These are phyloP conservation scores for Tricholoma bakamatsutake DNA, from an alignment of 768 basidiomycete species.

Conservation along the genomic window DNA sequence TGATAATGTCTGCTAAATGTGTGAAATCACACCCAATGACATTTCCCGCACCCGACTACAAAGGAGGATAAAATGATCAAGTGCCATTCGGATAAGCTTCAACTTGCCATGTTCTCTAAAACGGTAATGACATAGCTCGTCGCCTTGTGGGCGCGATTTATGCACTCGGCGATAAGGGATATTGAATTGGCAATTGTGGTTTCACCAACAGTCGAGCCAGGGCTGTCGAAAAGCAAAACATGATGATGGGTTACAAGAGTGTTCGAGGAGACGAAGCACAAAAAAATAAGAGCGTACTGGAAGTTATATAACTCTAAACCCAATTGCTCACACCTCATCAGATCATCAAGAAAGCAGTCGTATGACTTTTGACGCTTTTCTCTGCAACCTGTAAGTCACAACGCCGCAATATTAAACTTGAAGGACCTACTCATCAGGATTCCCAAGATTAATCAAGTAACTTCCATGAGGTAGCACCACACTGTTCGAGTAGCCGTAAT, in stretches of 20 bases:
- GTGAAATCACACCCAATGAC: conserved; percentile 68
- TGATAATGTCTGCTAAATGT: conserved; percentile 66
- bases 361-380: conserved; percentile 67
- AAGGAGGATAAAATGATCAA: not conserved
- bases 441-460: conserved; percentile 82
- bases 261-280: not conserved
- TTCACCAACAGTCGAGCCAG: conserved; percentile 77
- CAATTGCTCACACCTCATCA: conserved; percentile 70
- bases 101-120: conserved; percentile 75
- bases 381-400: conserved; percentile 23
- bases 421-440: conserved; percentile 59
- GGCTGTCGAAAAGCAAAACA: conserved; percentile 29
- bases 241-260: not conserved
- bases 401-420: not conserved
- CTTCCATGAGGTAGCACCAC: conserved; percentile 79
- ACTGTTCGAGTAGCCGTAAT: conserved; percentile 54
- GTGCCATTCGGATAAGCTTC: not conserved
- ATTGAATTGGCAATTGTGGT: conserved; percentile 57
- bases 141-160: conserved; percentile 66
- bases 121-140: conserved; percentile 57
- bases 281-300: conserved; percentile 54
- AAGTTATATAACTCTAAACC: conserved; percentile 77
- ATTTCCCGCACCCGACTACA: conserved; percentile 73
- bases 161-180: conserved; percentile 57
- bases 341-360: conserved; percentile 78